Evolutionary conservation across 768 basidiomycete genomes (phyloP), one percentile per base, ranked within the genome.

Genomic region (Chiua virens): DNA sequence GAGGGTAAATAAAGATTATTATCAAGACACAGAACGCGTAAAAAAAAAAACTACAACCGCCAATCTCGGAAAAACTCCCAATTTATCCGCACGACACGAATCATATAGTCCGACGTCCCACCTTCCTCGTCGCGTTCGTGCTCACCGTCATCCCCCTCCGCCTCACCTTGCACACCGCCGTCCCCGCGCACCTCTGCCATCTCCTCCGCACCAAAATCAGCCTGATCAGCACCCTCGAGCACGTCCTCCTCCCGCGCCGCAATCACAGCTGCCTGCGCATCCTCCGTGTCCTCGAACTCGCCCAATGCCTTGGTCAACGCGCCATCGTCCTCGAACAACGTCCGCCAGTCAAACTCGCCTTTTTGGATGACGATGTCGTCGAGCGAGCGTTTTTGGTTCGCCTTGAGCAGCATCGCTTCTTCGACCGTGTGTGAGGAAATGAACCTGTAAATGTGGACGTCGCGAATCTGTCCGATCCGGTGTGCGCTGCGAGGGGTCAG

Each of bases 391-490:
- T 98, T 98, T 73, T 98, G 95, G 60, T 98, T 95, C n/a, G 95
- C 95, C 67, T 96, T 97, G 55, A 87, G 86, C 28, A 98, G 80
- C 82, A 98, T 89, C 45, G 93, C 92, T 70, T 98, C 95, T 69
- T 98, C 95, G 28, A 98, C 92, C 0, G 95, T 95, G 69, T 89
- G 80, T 52, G 82, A 77, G 10, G 91, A 91, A 42, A 98, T 85
- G 65, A 98, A 92, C 17, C 95, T 87, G 70, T 96, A 97, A 59
- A 98, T 95, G 66, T 97, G 92, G 9, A 98, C 95, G 63, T 94
- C 92, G 43, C 91, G 89, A 52, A 92, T 92, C 68, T 98, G 96
- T 9, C 96, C 96, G 55, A 99, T 98, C n/a, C 96, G 90, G 66
- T 99, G 96, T 0, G 95, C 96, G 42, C 95, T 91, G 55, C 8